These are phyloP conservation scores for Ascochyta clinopodiicola DNA, from an alignment of 2,329 filamentous ascomycete species.

Conservation along the genomic window DNA sequence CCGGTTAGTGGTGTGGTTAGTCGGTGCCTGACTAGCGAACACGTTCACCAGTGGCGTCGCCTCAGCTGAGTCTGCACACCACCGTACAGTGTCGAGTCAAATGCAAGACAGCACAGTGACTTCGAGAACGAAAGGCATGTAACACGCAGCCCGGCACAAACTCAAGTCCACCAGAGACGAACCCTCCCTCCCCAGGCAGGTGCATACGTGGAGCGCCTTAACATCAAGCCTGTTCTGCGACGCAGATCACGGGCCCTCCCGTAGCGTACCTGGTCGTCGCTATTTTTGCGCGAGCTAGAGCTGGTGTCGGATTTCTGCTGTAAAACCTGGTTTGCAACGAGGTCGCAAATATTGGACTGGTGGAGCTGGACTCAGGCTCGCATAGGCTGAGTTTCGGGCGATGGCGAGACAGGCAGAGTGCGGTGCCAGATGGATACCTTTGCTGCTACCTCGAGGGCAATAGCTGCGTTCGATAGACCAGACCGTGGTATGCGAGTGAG, in stretches of 20 bases:
- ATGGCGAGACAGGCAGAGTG: neutral
- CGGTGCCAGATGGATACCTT: neutral
- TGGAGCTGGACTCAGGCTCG: neutral
- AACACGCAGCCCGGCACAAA: neutral
- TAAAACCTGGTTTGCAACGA: slow-evolving; percentile 7
- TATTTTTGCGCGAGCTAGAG: slow-evolving; percentile 9
- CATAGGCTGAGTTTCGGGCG: neutral
- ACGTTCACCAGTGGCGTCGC: neutral
- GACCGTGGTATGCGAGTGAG: neutral
- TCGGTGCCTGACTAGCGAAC: slow-evolving; percentile 16
- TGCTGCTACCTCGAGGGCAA: neutral
- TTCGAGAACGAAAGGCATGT: neutral
- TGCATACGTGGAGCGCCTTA: neutral
- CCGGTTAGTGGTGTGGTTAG: slow-evolving; percentile 6
- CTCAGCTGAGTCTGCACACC: neutral
- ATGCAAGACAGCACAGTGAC: neutral
- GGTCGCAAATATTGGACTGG: neutral
- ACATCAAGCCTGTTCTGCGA: slow-evolving; percentile 2
- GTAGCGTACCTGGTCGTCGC: slow-evolving; percentile 5
- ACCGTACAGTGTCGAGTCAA: too few relatives aligned
- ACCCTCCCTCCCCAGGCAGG: neutral
- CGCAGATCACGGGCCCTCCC: slow-evolving; percentile 29
- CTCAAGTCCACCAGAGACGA: neutral
- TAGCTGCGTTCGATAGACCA: neutral
- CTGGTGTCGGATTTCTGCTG: neutral